A percentile compares a stretch with the other conserved stretches of the same genome.
Conservation (phyloP, 2,329 filamentous ascomycete genomes). For the Claviceps arundinis region DNA sequence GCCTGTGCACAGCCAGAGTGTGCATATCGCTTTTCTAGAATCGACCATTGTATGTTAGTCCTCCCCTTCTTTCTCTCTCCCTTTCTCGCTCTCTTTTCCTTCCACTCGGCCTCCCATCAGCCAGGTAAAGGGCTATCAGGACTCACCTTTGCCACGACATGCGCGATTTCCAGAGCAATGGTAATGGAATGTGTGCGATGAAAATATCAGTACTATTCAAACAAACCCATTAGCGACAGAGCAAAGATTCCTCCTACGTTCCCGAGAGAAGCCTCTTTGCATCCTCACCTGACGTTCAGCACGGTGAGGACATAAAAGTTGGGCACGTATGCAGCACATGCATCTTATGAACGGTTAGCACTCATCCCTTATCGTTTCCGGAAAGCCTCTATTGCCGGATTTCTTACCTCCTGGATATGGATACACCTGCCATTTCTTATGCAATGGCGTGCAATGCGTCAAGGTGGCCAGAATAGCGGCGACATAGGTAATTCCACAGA, state of each 20-base stretch:
- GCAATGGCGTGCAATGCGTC: constrained; percentile 22
- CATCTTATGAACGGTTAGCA: not conserved
- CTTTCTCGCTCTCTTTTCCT: not conserved
- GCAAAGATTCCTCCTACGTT: no score
- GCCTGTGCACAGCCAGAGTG: constrained; percentile 26
- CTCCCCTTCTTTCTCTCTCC: not conserved
- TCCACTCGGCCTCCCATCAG: not conserved
- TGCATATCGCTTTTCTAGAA: constrained; percentile 21
- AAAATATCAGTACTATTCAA: constrained; percentile 23
- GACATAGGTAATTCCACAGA: constrained; percentile 18
- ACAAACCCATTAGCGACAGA: not conserved
- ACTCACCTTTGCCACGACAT: constrained; percentile 12
- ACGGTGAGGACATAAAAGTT: not conserved
- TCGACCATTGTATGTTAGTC: not conserved
- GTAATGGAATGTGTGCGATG: constrained; percentile 26
- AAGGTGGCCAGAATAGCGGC: constrained; percentile 20
- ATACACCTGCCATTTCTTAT: constrained; percentile 26
- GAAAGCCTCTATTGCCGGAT: no score
- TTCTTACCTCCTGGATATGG: constrained; percentile 26
- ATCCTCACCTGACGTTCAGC: not conserved
- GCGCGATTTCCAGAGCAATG: constrained; percentile 26
- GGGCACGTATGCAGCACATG: not conserved
- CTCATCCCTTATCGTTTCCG: not conserved
- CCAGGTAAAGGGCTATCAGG: no score
- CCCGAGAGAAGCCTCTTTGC: not conserved